These are phyloP conservation scores for Mycena maculata DNA, from an alignment of 768 basidiomycete species.

Conservation along the genomic window DNA sequence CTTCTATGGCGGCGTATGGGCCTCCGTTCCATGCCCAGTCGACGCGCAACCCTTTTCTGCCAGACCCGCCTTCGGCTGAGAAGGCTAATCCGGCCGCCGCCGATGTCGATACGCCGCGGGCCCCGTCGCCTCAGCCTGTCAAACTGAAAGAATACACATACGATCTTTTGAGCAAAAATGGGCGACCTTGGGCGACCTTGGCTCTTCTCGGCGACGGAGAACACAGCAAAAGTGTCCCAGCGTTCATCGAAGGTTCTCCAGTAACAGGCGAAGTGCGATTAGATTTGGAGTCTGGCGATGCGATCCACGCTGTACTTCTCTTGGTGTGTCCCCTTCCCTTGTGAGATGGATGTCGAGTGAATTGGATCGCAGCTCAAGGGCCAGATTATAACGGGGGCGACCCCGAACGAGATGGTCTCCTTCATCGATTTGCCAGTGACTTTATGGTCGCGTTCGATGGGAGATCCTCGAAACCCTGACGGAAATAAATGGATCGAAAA, in stretches of 20 bases:
- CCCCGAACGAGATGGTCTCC: slow-evolving; percentile 45
- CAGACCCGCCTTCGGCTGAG: neutral
- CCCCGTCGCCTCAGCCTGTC: neutral
- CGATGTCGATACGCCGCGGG: neutral
- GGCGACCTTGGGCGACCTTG: slow-evolving; percentile 60
- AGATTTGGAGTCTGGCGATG: slow-evolving; percentile 51
- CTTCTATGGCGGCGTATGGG: slow-evolving; percentile 9
- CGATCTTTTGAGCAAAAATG: slow-evolving; percentile 43
- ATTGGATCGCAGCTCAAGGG: slow-evolving; percentile 50
- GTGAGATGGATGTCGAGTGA: too few species aligned
- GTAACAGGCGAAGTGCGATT: slow-evolving; percentile 52
- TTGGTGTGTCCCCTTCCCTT: too few species aligned
- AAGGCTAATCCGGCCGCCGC: neutral
- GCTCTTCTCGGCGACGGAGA: slow-evolving; percentile 56
- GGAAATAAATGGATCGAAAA: slow-evolving; percentile 38
- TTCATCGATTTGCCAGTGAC: slow-evolving; percentile 50
- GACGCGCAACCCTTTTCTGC: slow-evolving; percentile 18
- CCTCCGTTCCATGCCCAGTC: neutral
- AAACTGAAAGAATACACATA: slow-evolving; percentile 35
- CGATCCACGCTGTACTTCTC: slow-evolving; percentile 60
- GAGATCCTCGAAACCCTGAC: slow-evolving; percentile 41
- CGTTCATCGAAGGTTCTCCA: slow-evolving; percentile 48
- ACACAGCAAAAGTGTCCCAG: slow-evolving; percentile 49
- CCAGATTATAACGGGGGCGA: slow-evolving; percentile 53
- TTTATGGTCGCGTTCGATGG: slow-evolving; percentile 52